Conservation (phyloP, 768 basidiomycete genomes). For the Crassisporium funariophilum region DNA sequence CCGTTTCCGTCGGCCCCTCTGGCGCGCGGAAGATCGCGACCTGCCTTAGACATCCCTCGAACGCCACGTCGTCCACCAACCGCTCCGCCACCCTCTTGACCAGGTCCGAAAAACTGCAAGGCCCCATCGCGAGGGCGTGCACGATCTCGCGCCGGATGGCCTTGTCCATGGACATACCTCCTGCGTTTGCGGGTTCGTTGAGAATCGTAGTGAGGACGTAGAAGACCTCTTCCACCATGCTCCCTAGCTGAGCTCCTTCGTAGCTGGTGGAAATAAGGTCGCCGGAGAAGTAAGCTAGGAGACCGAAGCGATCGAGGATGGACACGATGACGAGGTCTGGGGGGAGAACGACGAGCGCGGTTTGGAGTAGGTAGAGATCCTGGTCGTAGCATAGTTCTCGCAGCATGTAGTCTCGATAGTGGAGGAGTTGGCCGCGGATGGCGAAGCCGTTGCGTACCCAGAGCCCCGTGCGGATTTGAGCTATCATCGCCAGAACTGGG, state of each 20-base stretch:
- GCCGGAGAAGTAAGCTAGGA: constrained; percentile 79
- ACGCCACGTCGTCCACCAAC: constrained; percentile 78
- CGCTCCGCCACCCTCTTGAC: constrained; percentile 90
- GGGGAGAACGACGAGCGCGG: constrained; percentile 75
- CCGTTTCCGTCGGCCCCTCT: constrained; percentile 74
- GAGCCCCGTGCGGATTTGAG: constrained; percentile 91
- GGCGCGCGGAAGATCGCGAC: constrained; percentile 86
- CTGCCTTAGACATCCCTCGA: constrained; percentile 75
- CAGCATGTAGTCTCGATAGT: constrained; percentile 95
- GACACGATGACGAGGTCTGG: constrained; percentile 80
- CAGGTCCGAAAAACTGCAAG: constrained; percentile 88
- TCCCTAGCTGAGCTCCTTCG: constrained; percentile 69
- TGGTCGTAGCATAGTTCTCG: constrained; percentile 97
- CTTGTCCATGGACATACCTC: constrained; percentile 60
- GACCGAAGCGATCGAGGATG: constrained; percentile 88
- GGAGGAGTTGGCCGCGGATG: constrained; percentile 91
- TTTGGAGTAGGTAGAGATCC: constrained; percentile 87
- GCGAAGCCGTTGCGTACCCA: constrained; percentile 99
- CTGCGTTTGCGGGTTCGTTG: constrained; percentile 78
- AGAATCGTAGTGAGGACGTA: constrained; percentile 86
- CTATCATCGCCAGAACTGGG: constrained; percentile 86
- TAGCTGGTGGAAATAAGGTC: constrained; percentile 56
- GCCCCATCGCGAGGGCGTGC: constrained; percentile 86
- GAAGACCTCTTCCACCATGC: constrained; percentile 91
- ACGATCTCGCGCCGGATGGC: constrained; percentile 84